Percentiles rank a stretch among this genome's conserved stretches.
Conservation (phyloP, 2,329 filamentous ascomycete genomes). For the Ceratocystis papillata region DNA sequence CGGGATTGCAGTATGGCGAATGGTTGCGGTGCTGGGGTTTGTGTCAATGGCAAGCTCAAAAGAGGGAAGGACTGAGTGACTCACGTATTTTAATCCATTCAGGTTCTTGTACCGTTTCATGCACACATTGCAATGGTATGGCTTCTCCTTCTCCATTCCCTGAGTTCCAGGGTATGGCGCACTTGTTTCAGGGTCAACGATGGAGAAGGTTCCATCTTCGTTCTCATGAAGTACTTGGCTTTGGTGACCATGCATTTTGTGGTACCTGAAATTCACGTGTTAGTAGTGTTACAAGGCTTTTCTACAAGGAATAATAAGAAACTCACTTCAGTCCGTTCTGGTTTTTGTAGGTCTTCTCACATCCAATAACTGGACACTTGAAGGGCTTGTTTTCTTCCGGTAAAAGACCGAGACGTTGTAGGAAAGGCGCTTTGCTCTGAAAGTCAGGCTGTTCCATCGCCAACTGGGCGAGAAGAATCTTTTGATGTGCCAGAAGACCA, state of each 20-base stretch:
- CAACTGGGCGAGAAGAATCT: constrained; percentile 57
- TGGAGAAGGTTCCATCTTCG: constrained; percentile 92
- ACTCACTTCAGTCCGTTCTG: constrained; percentile 92
- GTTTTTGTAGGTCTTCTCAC: constrained; percentile 99
- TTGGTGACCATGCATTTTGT: constrained; percentile 80
- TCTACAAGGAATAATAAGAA: background rate
- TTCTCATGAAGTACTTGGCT: constrained; percentile 96
- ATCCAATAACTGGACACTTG: constrained; percentile 94
- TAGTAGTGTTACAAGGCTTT: background rate
- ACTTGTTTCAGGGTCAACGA: constrained; percentile 91
- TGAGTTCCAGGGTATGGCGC: constrained; percentile 89
- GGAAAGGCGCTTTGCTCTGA: constrained; percentile 46
- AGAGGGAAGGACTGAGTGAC: constrained; percentile 28
- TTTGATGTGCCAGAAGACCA: constrained; percentile 45
- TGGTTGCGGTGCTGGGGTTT: constrained; percentile 25
- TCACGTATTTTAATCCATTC: constrained; percentile 90
- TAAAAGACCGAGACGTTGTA: constrained; percentile 49
- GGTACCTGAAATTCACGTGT: constrained; percentile 40
- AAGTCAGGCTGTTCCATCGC: constrained; percentile 68
- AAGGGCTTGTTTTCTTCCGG: constrained; percentile 95
- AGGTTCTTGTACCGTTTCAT: constrained; percentile 99
- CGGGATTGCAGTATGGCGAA: constrained; percentile 26
- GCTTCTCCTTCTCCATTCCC: constrained; percentile 99
- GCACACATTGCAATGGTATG: constrained; percentile 92
- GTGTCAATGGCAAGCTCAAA: constrained; percentile 9